Evolutionary conservation across 2,329 filamentous ascomycete genomes (phyloP), one percentile per base, ranked within the genome.

Genomic region (Ophiostoma sp.): DNA sequence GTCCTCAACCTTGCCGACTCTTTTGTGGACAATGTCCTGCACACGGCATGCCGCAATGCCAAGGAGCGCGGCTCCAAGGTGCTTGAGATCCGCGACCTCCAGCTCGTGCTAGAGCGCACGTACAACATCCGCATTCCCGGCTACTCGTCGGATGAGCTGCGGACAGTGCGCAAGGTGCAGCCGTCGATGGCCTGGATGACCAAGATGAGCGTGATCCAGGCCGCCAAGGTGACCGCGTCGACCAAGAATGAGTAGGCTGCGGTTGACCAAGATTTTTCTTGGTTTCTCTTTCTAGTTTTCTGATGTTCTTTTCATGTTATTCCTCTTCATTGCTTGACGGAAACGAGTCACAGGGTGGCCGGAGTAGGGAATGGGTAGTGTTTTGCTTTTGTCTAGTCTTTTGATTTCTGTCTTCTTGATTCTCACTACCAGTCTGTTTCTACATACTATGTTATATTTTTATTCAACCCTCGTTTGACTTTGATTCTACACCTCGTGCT

Each of bases 161-260:
- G 95, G 69, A 97, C 93, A 0, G 94, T 98, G 42, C 89, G 93
- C 77, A 97, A 97, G 82, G 90, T 96, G 67, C 90, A 95, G 76
- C 95, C 95, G 1, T 89, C 92, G 27, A 82, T 89, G 16, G 91
- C 88, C 36, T 99, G 95, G 93, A 94, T 95, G 71, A 89, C 91
- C 73, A 99, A 99, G 83, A 96, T 99, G 89, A 94, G 93, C 75
- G 94, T 95, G 38, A 90, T 99, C 16, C 93, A 97, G 79, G 94
- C 93, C 1, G 92, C 93, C 64, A 98, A 98, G 82, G 93, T 89
- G 63, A 89, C 85, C 79, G 82, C 86, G 4, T 84, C 85, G 38
- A 86, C 85, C 18, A 70, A 71, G 65, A 72, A 69, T 14, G 71
- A 72, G 49, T 66, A 66, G 65, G 4, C 27, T 9, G 27, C 4